A percentile compares a stretch with the other conserved stretches of the same genome.
Evolutionary conservation across 2,329 filamentous ascomycete species (phyloP).

Genomic region (Trichoderma koningiopsis): DNA sequence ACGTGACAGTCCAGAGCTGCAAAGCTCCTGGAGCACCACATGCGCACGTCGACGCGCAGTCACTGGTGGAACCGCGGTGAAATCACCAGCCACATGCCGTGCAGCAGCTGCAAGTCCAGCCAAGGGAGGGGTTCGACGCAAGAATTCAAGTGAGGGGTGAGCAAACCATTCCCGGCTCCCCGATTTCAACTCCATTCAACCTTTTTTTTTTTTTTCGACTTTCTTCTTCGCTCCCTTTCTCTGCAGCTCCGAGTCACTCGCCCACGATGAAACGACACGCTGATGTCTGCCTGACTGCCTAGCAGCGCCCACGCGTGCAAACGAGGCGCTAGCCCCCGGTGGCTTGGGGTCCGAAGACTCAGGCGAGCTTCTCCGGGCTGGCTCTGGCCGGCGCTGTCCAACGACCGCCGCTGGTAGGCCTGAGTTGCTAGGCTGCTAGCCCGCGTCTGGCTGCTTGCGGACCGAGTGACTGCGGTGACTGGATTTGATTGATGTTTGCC

Average conservation of each 20-base stretch:
- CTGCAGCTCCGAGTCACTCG: background rate
- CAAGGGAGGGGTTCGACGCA: background rate
- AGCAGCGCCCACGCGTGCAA: background rate
- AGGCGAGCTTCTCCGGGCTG: too few species aligned
- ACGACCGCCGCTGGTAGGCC: background rate
- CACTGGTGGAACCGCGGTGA: background rate
- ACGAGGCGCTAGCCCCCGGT: background rate
- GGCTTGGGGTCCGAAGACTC: background rate
- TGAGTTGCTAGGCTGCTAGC: background rate
- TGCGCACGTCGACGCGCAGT: background rate
- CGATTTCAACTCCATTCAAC: background rate
- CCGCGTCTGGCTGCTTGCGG: background rate
- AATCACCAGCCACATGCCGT: background rate
- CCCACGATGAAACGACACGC: background rate
- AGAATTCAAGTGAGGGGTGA: background rate
- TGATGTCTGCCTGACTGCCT: conserved; percentile 25
- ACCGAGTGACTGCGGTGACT: background rate
- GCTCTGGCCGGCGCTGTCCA: too few species aligned
- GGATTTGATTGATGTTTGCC: background rate
- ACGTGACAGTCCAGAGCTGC: background rate
- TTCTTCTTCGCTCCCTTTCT: background rate
- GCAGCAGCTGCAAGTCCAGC: background rate
- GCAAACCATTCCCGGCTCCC: background rate
- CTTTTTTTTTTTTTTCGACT: conserved; percentile 3
- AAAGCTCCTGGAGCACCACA: background rate